Conservation (phyloP, 2,329 filamentous ascomycete species). For the Stagonosporopsis vannaccii region DNA sequence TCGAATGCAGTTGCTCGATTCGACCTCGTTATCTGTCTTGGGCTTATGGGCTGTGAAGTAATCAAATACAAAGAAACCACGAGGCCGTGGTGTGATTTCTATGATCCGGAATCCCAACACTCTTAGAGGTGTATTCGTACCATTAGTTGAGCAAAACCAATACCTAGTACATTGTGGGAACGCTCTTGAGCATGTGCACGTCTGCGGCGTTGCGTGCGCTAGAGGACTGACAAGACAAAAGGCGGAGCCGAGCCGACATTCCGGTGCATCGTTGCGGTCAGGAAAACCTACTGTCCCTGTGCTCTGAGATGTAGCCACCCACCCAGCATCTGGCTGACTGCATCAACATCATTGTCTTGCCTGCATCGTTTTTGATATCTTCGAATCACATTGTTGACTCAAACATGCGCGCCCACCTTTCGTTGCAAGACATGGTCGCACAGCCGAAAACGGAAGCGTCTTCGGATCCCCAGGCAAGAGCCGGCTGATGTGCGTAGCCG, state of each 20-base stretch:
- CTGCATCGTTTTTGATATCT: neutral
- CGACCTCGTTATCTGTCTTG: too few species aligned
- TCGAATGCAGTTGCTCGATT: too few species aligned
- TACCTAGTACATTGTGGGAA: too few species aligned
- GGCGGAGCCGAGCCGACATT: neutral
- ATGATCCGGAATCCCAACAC: too few species aligned
- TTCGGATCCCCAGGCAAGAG: constrained; percentile 13
- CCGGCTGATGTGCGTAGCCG: constrained; percentile 11
- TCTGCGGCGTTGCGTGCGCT: too few species aligned
- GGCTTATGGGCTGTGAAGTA: too few species aligned
- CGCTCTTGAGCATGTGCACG: too few species aligned
- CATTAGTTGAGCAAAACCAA: too few species aligned
- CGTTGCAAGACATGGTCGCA: neutral
- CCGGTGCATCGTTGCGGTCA: neutral
- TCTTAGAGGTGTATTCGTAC: too few species aligned
- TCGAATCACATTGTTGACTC: neutral
- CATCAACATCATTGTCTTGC: neutral
- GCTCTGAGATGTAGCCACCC: neutral
- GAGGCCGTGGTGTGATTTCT: too few species aligned
- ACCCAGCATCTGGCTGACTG: neutral
- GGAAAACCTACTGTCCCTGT: neutral
- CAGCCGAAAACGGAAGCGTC: neutral
- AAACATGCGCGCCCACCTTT: neutral
- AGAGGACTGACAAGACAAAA: neutral
- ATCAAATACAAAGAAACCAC: too few species aligned